Base-by-base conservation (phyloP, 257 asterid genomes). In the Salvia splendens region DNA sequence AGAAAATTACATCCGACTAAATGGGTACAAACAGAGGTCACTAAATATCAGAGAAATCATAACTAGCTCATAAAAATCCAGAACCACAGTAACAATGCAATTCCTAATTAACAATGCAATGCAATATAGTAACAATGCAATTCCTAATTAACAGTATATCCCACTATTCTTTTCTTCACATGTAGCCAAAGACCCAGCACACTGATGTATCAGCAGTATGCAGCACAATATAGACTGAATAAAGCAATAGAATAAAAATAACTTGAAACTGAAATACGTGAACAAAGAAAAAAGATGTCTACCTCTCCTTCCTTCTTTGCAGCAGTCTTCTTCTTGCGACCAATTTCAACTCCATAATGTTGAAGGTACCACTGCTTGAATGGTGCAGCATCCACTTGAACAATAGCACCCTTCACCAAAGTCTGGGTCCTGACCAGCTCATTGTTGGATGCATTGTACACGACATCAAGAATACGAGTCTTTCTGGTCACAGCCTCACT, bases 341-440 rank as follows among this genome's bases (percentile, higher is more conserved):
- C 96, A 61, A 89, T 81, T 10, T 89, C 96, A 57, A 86, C 88
- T 38, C 96, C 96, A 61, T 89, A 89, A 73, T 89, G 95, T 81
- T 89, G 95, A 52, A 78, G 83, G 55, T 89, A 89, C 90, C 95
- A 86, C 73, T 89, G 96, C 77, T 85, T 89, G 77, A 89, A 89
- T 0, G 95, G 95, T 12, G 92, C 95, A 50, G 95, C 93, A 82
- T 88, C 95, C 15, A 88, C 90, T 63, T 88, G 95, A 30, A 85
- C 73, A 67, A 84, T 88, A 55, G 95, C 93, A 67, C 91, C 76
- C 72, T 85, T 88, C 68, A 89, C 96, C 76, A 86, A 63, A 4
- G 90, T 83, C 71, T 86, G 91, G 61, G 96, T 86, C 70, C 96
- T 80, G 33, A 89, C 92, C 80, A 89, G 76, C 78, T 86, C 94